Evolutionary conservation across 805 yeast genomes (phyloP), one percentile per base, ranked within the genome.

Genomic region (Pichia paraexigua): DNA sequence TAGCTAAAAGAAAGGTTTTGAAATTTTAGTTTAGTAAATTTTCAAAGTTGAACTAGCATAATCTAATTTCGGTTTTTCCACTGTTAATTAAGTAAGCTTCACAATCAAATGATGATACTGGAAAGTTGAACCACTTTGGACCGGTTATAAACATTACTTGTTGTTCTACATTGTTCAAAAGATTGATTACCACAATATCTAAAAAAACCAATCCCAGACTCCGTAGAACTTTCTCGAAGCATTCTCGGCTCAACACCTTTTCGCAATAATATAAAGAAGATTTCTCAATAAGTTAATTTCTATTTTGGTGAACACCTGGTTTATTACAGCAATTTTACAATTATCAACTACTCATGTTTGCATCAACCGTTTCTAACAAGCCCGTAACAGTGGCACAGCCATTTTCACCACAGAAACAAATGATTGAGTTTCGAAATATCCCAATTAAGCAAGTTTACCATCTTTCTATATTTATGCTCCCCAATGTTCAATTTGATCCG

Each of bases 401-500:
- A 59, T 80, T 89, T 7, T 92, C 83, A 40, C 71, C 76, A 10
- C 74, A 77, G 53, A 85, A 87, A 59, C 87, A 79, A 61, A 83
- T 85, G 3, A 74, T 86, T 46, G 74, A 70, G 37, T 78, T 87
- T 27, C 75, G 76, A 48, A 79, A 82, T 58, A 87, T 89, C 0
- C 71, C 84, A 9, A 76, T 63, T 5, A 62, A 60, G 18, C 55
- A 75, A 45, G 75, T 85, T 43, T 85, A 90, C 44, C 95, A 89
- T 64, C 74, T 94, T 41, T 86, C 96, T 0, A 72, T 94, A 5
- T 94, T 94, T 64, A 70, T 91, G 46, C 74, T 94, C 1, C 99
- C 99, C 0, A 87, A 88, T 56, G 78, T 86, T 5, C 81, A 78
- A 41, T 71, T 79, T 48, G 96, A 91, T 50, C 77, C 79, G 1